phyloP scores from a whole-genome alignment of 2,329 filamentous ascomycete genomes.

The Triangularia setosa region DNA sequence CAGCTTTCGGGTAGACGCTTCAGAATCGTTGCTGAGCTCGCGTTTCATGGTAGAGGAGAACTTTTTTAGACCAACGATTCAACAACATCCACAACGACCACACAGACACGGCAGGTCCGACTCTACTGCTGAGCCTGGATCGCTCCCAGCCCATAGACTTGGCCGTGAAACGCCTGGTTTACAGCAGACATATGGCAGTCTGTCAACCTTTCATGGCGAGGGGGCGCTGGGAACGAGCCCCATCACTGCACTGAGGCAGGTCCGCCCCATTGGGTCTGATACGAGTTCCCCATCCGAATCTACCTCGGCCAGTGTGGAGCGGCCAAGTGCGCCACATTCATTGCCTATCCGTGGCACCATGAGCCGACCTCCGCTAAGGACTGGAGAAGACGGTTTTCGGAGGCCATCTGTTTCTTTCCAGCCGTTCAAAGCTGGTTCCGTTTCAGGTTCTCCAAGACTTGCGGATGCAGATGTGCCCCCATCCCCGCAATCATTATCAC shows the following conservation, averaged over 20 bases:
- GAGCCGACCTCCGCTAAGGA: slow-evolving; percentile 37
- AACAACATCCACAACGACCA: slow-evolving; percentile 35
- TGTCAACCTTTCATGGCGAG: slow-evolving; percentile 86
- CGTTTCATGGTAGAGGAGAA: slow-evolving; percentile 90
- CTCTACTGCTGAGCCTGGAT: slow-evolving; percentile 58
- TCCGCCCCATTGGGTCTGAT: slow-evolving; percentile 58
- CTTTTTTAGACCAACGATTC: slow-evolving; percentile 76
- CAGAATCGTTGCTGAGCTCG: slow-evolving; percentile 85
- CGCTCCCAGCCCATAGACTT: slow-evolving; percentile 64
- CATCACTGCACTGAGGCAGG: slow-evolving; percentile 74
- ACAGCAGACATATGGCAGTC: slow-evolving; percentile 80
- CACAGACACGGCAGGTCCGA: slow-evolving; percentile 36
- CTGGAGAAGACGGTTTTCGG: slow-evolving; percentile 53
- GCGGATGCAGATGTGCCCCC: slow-evolving; percentile 49
- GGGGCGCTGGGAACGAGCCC: slow-evolving; percentile 76
- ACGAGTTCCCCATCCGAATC: slow-evolving; percentile 57
- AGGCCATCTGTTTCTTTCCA: slow-evolving; percentile 86
- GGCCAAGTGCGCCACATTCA: slow-evolving; percentile 45
- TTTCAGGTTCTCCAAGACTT: slow-evolving; percentile 76
- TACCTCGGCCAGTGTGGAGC: slow-evolving; percentile 42
- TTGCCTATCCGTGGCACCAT: slow-evolving; percentile 45
- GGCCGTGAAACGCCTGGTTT: slow-evolving; percentile 51
- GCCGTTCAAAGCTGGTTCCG: slow-evolving; percentile 91
- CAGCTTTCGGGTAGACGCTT: slow-evolving; percentile 86
- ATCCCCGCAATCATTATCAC: slow-evolving; percentile 52